Evolutionary conservation across 2,329 filamentous ascomycete genomes (phyloP).

Genomic region (Ceratocystis cacaofunesta): DNA sequence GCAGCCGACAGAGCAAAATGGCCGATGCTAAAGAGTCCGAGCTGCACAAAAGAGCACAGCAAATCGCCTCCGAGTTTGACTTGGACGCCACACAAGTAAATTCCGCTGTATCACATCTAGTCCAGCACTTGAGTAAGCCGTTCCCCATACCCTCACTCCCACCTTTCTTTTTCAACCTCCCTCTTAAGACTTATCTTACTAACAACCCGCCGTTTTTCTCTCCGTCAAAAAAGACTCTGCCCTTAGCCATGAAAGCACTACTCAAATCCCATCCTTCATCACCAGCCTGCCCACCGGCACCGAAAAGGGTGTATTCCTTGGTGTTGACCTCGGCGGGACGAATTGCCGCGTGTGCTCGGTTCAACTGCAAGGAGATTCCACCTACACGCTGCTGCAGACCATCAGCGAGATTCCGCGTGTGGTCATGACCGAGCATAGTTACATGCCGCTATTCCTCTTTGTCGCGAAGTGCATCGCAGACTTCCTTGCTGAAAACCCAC

Average conservation of each 20-base stretch:
- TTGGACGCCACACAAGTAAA: background rate
- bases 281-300: constrained; percentile 63
- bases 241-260: constrained; percentile 42
- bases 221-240: constrained; percentile 26
- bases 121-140: constrained; percentile 9
- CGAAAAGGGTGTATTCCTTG: constrained; percentile 42
- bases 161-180: background rate
- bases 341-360: constrained; percentile 25
- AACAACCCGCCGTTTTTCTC: background rate
- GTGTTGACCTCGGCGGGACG: constrained; percentile 26
- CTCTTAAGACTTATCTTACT: background rate
- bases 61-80: constrained; percentile 4
- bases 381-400: constrained; percentile 54
- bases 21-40: background rate
- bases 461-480: constrained; percentile 56
- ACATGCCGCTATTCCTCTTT: constrained; percentile 55
- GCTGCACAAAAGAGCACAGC: background rate
- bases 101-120: constrained; percentile 5
- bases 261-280: constrained; percentile 67
- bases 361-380: constrained; percentile 40
- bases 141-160: background rate
- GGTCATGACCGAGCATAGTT: constrained; percentile 19
- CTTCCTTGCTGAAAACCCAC: constrained; percentile 35
- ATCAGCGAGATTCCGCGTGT: constrained; percentile 22
- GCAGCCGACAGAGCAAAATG: background rate